Evolutionary conservation across 2,329 filamentous ascomycete species (phyloP), one percentile per base, ranked within the genome.

Genomic region (Paraconiothyrium sp.): DNA sequence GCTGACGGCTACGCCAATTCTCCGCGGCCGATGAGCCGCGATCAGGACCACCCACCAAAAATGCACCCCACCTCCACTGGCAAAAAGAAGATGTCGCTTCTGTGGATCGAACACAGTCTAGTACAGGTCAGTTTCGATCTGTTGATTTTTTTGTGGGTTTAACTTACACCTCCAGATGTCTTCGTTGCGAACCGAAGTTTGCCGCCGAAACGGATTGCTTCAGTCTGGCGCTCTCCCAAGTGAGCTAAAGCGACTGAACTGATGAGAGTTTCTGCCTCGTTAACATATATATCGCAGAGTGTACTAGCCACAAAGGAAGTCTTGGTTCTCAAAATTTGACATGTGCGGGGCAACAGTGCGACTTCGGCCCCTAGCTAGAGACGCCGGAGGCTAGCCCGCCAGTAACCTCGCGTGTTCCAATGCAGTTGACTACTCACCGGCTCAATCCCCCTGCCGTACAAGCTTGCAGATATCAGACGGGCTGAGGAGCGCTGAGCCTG

Each of bases 161-260:
- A 59, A 59, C 57, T 49, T 51, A 60, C 55, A 61, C 59, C 59
- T 61, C 59, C 59, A 61, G 59, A 61, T 61, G 9, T 30, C 43
- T 51, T 47, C 47, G 41, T 30, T 37, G 56, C 16, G 47, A 57
- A 61, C 59, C 58, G 46, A 61, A 52, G 59, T 57, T 61, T 61
- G 59, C 54, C 47, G 54, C 30, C 47, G 16, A 48, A 24, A 34
- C 54, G 52, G 52, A 61, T 61, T 61, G 54, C 59, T 61, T 61
- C 59, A 61, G 59, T 61, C 59, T 61, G 59, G 59, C 59, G 59
- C 59, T 61, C 59, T 61, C 59, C 59, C 59, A 61, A 61, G 59
- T 61, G 59, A 61, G 59, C 59, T 61, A 61, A 61, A 61, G 59
- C 59, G 52, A 57, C 59, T 54, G 37, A 39, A n/a, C 35, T 50